phyloP scores from a whole-genome alignment of 768 basidiomycete species.

The Mycena galopus region DNA sequence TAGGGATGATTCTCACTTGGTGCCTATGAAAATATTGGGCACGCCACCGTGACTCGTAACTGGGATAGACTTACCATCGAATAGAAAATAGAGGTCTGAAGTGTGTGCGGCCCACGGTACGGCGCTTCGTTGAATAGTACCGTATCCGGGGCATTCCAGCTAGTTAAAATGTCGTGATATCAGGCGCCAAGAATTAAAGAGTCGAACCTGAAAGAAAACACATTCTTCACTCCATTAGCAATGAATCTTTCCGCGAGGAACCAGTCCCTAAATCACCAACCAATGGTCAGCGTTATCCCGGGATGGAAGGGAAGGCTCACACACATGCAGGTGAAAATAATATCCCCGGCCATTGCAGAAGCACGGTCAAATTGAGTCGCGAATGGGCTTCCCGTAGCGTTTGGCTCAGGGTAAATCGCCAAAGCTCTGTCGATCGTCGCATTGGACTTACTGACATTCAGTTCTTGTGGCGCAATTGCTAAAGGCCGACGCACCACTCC shows the following conservation, averaged over 20 bases:
- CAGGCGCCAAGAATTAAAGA: neutral
- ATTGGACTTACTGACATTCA: too few relatives aligned
- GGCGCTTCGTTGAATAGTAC: conserved; percentile 52
- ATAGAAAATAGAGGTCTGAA: conserved; percentile 58
- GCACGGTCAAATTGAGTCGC: conserved; percentile 56
- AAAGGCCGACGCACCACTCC: conserved; percentile 45
- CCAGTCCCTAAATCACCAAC: conserved; percentile 49
- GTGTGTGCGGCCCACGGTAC: conserved; percentile 58
- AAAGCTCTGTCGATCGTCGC: conserved; percentile 51
- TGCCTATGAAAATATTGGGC: conserved; percentile 36
- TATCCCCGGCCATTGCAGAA: conserved; percentile 56
- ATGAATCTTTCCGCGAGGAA: conserved; percentile 50
- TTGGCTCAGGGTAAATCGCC: conserved; percentile 54
- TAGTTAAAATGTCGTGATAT: conserved; percentile 16
- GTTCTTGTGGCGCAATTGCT: too few relatives aligned
- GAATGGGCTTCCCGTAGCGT: conserved; percentile 50
- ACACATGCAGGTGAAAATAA: conserved; percentile 59
- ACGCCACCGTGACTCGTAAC: neutral
- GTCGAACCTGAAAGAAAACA: conserved; percentile 51
- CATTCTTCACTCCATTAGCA: conserved; percentile 46
- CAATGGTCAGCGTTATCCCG: too few relatives aligned
- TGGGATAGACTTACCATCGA: conserved; percentile 48
- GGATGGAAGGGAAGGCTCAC: conserved; percentile 9
- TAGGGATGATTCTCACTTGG: conserved; percentile 40
- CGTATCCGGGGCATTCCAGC: conserved; percentile 60